Evolutionary conservation across 176 grass and related monocot species (phyloP).

Genomic region (Triticum timopheevii): DNA sequence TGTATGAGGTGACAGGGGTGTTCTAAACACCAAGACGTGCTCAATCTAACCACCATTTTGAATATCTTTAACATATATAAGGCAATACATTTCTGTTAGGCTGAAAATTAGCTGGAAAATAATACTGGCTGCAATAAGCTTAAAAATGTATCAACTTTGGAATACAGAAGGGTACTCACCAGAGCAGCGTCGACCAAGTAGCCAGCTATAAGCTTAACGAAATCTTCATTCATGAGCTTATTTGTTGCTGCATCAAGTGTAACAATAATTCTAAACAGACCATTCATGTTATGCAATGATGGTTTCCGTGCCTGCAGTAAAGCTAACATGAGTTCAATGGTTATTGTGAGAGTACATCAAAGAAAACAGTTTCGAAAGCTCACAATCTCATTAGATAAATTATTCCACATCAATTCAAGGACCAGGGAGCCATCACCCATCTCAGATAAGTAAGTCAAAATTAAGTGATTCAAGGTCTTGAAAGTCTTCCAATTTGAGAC

Average conservation of each 20-base stretch:
- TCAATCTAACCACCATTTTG: background rate
- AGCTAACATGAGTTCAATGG: conserved; percentile 16
- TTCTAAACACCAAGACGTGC: background rate
- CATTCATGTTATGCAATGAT: conserved; percentile 58
- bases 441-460: conserved; percentile 63
- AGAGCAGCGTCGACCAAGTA: conserved; percentile 73
- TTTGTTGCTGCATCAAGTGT: conserved; percentile 60
- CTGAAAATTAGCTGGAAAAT: conserved; percentile 20
- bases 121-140: conserved; percentile 18
- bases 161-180: conserved; percentile 49
- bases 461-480: conserved; percentile 45
- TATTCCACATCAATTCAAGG: conserved; percentile 70
- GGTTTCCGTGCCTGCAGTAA: conserved; percentile 47
- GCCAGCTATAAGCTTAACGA: conserved; percentile 51
- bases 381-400: conserved; percentile 59
- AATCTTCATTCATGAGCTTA: conserved; percentile 61
- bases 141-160: background rate
- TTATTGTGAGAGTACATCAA: conserved; percentile 7
- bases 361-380: conserved; percentile 24
- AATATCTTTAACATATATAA: conserved; percentile 10
- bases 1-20: background rate
- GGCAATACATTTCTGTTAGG: conserved; percentile 7
- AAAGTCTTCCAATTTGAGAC: conserved; percentile 48
- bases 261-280: conserved; percentile 69
- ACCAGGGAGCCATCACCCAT: conserved; percentile 81